phyloP scores from a whole-genome alignment of 768 basidiomycete species.

The Mrakia hoshinonis region DNA sequence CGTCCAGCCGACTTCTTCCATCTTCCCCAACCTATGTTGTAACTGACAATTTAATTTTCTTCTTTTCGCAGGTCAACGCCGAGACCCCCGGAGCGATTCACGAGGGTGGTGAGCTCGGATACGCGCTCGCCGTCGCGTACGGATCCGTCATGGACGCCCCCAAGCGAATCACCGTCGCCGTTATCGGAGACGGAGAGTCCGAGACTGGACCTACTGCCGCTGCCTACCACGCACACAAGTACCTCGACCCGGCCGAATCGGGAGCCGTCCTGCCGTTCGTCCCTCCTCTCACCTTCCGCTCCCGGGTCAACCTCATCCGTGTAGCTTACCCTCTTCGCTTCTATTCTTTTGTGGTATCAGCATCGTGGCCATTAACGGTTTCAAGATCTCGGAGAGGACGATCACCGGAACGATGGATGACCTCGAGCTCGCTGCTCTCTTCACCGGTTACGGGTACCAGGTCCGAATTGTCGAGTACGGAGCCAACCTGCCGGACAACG shows the following conservation, averaged over 20 bases:
- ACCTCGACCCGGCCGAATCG: slow-evolving; percentile 77
- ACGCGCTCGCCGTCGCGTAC: slow-evolving; percentile 51
- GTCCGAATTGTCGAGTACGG: slow-evolving; percentile 64
- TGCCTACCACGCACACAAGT: slow-evolving; percentile 75
- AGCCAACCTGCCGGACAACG: slow-evolving; percentile 13
- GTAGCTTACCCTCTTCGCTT: too few species aligned
- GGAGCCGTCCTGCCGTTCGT: slow-evolving; percentile 87
- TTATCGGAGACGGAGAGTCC: slow-evolving; percentile 83
- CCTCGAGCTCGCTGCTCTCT: slow-evolving; percentile 30
- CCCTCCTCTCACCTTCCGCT: too few species aligned
- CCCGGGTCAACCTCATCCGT: too few species aligned
- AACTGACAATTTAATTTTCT: not conserved
- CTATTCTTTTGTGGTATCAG: too few species aligned
- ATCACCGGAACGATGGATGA: slow-evolving; percentile 2
- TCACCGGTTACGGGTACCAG: slow-evolving; percentile 64
- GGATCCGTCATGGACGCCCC: slow-evolving; percentile 66
- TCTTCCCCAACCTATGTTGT: not conserved
- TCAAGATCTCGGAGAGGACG: slow-evolving; percentile 34
- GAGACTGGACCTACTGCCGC: slow-evolving; percentile 42
- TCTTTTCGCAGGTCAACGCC: slow-evolving; percentile 35
- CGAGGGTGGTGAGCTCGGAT: slow-evolving; percentile 80
- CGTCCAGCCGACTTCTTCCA: slow-evolving; percentile 20
- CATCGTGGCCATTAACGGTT: slow-evolving; percentile 69
- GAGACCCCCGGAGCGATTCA: slow-evolving; percentile 84
- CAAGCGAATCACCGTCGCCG: slow-evolving; percentile 65